Base-by-base conservation (phyloP, 106 monocot species). In the Dioscorea alata region DNA sequence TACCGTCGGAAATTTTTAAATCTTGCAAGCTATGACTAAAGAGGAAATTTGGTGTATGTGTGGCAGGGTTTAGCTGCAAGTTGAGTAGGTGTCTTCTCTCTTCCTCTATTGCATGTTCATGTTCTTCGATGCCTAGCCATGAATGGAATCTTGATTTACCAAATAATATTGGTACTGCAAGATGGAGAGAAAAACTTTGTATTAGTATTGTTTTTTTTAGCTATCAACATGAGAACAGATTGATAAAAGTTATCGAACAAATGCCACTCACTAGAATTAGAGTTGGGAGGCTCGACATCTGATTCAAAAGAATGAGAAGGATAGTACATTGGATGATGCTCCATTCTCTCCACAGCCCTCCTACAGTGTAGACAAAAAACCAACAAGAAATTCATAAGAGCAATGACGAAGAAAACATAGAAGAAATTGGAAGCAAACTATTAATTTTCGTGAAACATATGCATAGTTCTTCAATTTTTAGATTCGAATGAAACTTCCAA, bases 21-120 rank as follows among this genome's bases (percentile, higher is more conserved):
- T 76, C 73, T 28, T 79, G 70, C 16, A 61, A 50, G 25, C 58
- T 66, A 58, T 19, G 73, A 73, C 28, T 50, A 4, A 65, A 24
- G 28, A 50, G 49, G 14, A 71, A 50, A 19, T 57, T 66, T 17
- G 61, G 72, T 23, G 25, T 61, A n/a, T 60, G 57, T 16, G 63
- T 49, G 23, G 78, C 74, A 10, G 82, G 60, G 7, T 51, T 33
- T 10, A 85, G 33, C 7, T 73, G 74, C 50, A 80, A 25, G 25
- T 83, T 80, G 35, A 74, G 74, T 8, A 86, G 53, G 25, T 61
- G 83, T 24, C 53, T 75, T 48, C 73, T 79, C 73, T 80, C 70
- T n/a, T 77, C 68, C 63, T 74, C 85, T 21, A 82, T 65, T 48
- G 67, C 71, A 12, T 64, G 65, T 10, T 85, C 75, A 32, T 61